A percentile compares a stretch with the other conserved stretches of the same genome.
These are phyloP conservation scores for Serpula lacrymans DNA, from an alignment of 768 basidiomycete genomes.

Conservation along the genomic window DNA sequence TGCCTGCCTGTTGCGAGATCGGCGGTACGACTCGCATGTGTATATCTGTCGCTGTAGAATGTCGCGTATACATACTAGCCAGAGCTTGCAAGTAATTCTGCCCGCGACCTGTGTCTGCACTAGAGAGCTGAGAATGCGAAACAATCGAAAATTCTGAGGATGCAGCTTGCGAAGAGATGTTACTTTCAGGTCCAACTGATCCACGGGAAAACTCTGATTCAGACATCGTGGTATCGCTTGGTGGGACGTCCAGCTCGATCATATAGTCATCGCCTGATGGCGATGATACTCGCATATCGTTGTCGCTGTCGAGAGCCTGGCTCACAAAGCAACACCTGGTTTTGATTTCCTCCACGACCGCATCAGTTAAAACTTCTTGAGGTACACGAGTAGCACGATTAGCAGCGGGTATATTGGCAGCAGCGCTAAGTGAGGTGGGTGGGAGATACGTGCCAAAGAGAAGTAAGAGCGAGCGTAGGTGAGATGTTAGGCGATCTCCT, in stretches of 20 bases:
- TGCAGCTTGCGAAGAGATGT: slow-evolving; percentile 44
- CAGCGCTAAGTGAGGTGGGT: slow-evolving; percentile 62
- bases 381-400: slow-evolving; percentile 69
- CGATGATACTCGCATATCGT: slow-evolving; percentile 30
- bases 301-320: slow-evolving; percentile 42
- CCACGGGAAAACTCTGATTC: slow-evolving; percentile 65
- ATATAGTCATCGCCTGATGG: slow-evolving; percentile 35
- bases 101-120: slow-evolving; percentile 15
- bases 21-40: slow-evolving; percentile 69
- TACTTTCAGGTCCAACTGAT: slow-evolving; percentile 47
- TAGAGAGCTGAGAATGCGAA: slow-evolving; percentile 37
- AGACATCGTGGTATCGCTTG: slow-evolving; percentile 57
- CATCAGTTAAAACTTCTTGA: slow-evolving; percentile 73
- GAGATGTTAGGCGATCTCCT: slow-evolving; percentile 74
- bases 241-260: slow-evolving; percentile 38
- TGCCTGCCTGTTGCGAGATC: slow-evolving; percentile 59
- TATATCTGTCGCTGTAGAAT: slow-evolving; percentile 77
- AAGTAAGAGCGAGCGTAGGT: slow-evolving; percentile 77
- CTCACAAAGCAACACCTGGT: slow-evolving; percentile 89
- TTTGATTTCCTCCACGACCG: slow-evolving; percentile 86
- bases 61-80: slow-evolving; percentile 64
- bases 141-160: slow-evolving; percentile 61
- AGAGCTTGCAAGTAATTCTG: slow-evolving; percentile 51
- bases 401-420: slow-evolving; percentile 58
- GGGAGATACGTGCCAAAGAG: slow-evolving; percentile 85